Evolutionary conservation across 495 filamentous ascomycete genomes (phyloP).

Genomic region (Paragyromitra xinjiangensis): DNA sequence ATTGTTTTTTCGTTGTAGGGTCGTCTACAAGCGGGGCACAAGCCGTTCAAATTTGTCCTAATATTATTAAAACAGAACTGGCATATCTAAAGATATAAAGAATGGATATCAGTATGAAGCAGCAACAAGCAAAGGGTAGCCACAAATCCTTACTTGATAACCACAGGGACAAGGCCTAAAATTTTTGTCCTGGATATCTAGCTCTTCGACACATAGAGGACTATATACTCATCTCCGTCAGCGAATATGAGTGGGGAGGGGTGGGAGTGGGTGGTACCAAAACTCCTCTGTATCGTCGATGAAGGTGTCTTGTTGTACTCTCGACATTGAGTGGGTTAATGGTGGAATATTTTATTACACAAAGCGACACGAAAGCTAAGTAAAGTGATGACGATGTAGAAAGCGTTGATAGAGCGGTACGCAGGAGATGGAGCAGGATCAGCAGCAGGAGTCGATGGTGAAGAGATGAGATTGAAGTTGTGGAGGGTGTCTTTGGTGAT

Average conservation of each 20-base stretch:
- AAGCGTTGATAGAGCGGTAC: slow-evolving; percentile 23
- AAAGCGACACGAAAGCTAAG: not conserved
- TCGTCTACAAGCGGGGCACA: slow-evolving; percentile 94
- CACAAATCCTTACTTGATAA: slow-evolving; percentile 76
- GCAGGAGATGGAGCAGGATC: slow-evolving; percentile 16
- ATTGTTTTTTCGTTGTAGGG: slow-evolving; percentile 96
- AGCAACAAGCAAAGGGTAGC: slow-evolving; percentile 10
- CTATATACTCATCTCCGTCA: slow-evolving; percentile 62
- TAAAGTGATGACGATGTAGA: not conserved
- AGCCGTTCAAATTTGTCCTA: slow-evolving; percentile 90
- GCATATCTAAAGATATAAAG: slow-evolving; percentile 73
- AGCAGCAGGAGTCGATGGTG: slow-evolving; percentile 30
- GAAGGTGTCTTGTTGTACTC: slow-evolving; percentile 84
- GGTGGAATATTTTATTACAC: slow-evolving; percentile 10
- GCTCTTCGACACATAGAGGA: slow-evolving; percentile 98
- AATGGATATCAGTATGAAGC: slow-evolving; percentile 6
- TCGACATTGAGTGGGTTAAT: slow-evolving; percentile 51
- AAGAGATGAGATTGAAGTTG: slow-evolving; percentile 43
- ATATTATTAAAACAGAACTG: slow-evolving; percentile 99
- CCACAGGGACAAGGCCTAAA: slow-evolving; percentile 98
- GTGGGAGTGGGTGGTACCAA: slow-evolving; percentile 68
- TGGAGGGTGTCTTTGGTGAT: slow-evolving; percentile 25
- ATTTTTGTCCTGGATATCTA: slow-evolving; percentile 95
- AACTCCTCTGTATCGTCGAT: slow-evolving; percentile 96
- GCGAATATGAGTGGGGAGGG: slow-evolving; percentile 21